Conservation (phyloP, 2,329 filamentous ascomycete species). For the Cladosporium sphaerospermum region DNA sequence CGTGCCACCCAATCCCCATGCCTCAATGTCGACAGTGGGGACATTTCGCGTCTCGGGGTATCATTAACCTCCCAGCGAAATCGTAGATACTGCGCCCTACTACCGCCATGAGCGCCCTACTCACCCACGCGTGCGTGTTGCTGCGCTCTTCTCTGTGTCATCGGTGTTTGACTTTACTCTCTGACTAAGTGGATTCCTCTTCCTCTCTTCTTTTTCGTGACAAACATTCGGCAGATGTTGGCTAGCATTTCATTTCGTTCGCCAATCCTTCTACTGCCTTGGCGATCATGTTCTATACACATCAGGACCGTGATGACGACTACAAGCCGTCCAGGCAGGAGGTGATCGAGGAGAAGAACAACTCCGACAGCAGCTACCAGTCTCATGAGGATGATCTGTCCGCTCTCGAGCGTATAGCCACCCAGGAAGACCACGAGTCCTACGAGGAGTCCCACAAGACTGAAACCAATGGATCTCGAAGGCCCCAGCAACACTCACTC, state of each 20-base stretch:
- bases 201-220: neutral
- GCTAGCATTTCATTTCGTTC: neutral
- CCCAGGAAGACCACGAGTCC: slow-evolving; percentile 14
- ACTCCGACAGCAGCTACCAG: slow-evolving; percentile 10
- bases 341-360: slow-evolving; percentile 14
- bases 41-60: slow-evolving; percentile 3
- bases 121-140: neutral
- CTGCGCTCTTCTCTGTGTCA: neutral
- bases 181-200: slow-evolving; percentile 1
- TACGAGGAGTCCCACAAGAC: slow-evolving; percentile 9
- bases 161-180: neutral
- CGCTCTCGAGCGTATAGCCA: slow-evolving; percentile 19
- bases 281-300: slow-evolving; percentile 7
- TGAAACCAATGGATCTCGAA: slow-evolving; percentile 1
- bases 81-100: slow-evolving; percentile 5
- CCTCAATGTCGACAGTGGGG: neutral
- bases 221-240: neutral
- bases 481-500: slow-evolving; percentile 12
- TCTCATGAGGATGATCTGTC: slow-evolving; percentile 15
- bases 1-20: neutral
- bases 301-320: slow-evolving; percentile 9
- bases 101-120: neutral
- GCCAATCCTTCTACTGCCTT: neutral
- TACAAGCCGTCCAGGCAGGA: slow-evolving; percentile 8
- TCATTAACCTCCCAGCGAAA: slow-evolving; percentile 3